phyloP scores from a whole-genome alignment of 2,329 filamentous ascomycete species.

The Fusarium longipes region DNA sequence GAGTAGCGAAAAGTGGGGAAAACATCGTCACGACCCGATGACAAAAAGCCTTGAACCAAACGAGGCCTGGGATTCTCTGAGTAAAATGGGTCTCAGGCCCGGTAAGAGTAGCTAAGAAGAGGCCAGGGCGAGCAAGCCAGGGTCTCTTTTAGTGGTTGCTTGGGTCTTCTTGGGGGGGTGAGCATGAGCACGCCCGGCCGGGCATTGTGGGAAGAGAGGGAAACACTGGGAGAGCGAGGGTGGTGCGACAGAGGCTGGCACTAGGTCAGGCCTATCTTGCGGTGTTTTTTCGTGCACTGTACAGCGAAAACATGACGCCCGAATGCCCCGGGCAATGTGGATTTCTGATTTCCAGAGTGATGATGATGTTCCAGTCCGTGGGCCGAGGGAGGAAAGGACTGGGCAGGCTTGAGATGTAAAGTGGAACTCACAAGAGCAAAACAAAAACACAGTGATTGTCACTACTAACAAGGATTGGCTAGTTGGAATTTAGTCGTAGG shows the following conservation, averaged over 20 bases:
- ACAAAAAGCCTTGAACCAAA: conserved; percentile 37
- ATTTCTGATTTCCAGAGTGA: conserved; percentile 31
- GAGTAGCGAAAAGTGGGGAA: conserved; percentile 45
- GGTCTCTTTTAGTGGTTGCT: conserved; percentile 34
- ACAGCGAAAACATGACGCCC: conserved; percentile 13
- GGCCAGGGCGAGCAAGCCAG: conserved; percentile 24
- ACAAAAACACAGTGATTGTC: conserved; percentile 31
- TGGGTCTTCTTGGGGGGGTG: conserved; percentile 1
- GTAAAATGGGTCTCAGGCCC: conserved; percentile 27
- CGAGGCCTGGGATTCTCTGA: conserved; percentile 17
- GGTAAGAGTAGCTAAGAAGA: conserved; percentile 25
- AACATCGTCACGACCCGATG: conserved; percentile 43
- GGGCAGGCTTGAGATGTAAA: conserved; percentile 3
- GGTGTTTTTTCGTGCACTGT: conserved; percentile 31
- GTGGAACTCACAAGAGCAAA: conserved; percentile 39
- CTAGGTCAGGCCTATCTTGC: conserved; percentile 14
- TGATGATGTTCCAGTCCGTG: conserved; percentile 31
- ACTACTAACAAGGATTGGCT: conserved; percentile 20
- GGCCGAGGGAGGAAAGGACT: conserved; percentile 25
- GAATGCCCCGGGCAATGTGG: conserved; percentile 30
- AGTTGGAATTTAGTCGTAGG: conserved; percentile 26
- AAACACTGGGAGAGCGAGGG: not conserved
- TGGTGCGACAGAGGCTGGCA: conserved; percentile 12
- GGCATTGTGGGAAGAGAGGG: not conserved
- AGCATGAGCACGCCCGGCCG: conserved; percentile 6